Evolutionary conservation across 2,329 filamentous ascomycete species (phyloP).

Genomic region (Alternaria metachromatica): DNA sequence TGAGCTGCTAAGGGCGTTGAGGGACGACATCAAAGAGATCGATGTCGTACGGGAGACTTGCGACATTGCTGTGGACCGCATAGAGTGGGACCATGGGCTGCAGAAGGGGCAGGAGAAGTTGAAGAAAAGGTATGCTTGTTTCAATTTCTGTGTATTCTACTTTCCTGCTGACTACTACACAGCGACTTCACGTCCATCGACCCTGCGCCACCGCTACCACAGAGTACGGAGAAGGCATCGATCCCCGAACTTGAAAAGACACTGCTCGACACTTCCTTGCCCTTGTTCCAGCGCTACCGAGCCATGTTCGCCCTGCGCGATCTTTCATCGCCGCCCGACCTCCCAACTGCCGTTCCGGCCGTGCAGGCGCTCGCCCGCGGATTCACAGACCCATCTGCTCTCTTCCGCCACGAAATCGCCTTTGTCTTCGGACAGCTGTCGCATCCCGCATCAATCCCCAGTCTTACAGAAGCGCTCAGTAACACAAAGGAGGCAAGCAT

Average conservation of each 20-base stretch:
- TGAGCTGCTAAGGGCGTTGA: slow-evolving; percentile 72
- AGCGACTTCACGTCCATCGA: slow-evolving; percentile 97
- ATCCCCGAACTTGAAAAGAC: slow-evolving; percentile 77
- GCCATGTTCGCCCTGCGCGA: slow-evolving; percentile 98
- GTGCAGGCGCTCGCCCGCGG: slow-evolving; percentile 85
- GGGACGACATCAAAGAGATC: slow-evolving; percentile 77
- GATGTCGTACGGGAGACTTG: slow-evolving; percentile 92
- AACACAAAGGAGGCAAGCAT: slow-evolving; percentile 86
- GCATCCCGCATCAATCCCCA: slow-evolving; percentile 95
- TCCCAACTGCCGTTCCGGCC: slow-evolving; percentile 87
- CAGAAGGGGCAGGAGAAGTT: slow-evolving; percentile 72
- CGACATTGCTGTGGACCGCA: slow-evolving; percentile 92
- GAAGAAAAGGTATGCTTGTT: slow-evolving; percentile 71
- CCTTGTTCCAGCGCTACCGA: slow-evolving; percentile 91
- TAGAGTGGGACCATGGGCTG: slow-evolving; percentile 80
- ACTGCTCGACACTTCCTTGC: slow-evolving; percentile 77
- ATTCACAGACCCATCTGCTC: slow-evolving; percentile 81
- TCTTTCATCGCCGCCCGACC: slow-evolving; percentile 88
- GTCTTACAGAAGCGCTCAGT: slow-evolving; percentile 78
- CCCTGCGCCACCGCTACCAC: slow-evolving; percentile 85
- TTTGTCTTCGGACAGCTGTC: slow-evolving; percentile 98
- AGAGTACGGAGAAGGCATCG: slow-evolving; percentile 65
- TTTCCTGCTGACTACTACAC: slow-evolving; percentile 22
- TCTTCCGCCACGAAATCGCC: slow-evolving; percentile 97
- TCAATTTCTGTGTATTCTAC: background rate